Evolutionary conservation across 2,329 filamentous ascomycete species (phyloP), one percentile per base, ranked within the genome.

Genomic region (Thelonectria olida): DNA sequence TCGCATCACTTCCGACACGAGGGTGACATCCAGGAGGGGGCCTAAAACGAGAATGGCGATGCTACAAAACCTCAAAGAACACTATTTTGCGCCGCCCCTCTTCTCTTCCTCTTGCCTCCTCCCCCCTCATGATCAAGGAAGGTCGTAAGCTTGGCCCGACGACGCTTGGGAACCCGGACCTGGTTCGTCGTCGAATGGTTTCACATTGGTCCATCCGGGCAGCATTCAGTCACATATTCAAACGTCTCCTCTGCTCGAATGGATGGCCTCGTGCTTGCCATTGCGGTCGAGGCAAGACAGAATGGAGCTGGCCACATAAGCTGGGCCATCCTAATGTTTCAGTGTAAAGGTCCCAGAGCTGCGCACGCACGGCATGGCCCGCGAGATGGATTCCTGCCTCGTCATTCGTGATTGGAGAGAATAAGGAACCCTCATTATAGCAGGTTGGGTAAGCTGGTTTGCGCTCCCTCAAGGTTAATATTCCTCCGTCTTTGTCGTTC

Each of bases 271-370:
- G n/a, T 19, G 44, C 34, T 36, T 19, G 34, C 19, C 12, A 27
- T 19, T 45, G 62, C 50, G 51, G 60, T 69, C 66, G 55, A 66
- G 51, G 55, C 36, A 57, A 47, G 56, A 47, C 28, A 31, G 63
- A 54, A 65, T 69, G 65, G 68, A 66, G 60, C 62, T 65, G 67
- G 66, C 63, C 66, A 67, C 66, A 65, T 58, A 57, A 59, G 7
- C 15, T 59, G 42, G 52, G 63, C 54, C 66, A 61, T 72, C 48
- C 61, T 69, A 66, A 65, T 72, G 69, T 72, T 72, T 72, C 69
- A 72, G 67, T 53, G 65, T 64, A 63, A 41, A 19, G 67, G 66
- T 19, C 59, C 54, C 55, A 63, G 52, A 63, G 62, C 57, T 57
- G 41, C 61, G 61, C 67, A 63, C 54, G 44, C 65, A 65, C 65